Evolutionary conservation across 2,329 filamentous ascomycete genomes (phyloP).

Genomic region (Amauroascus verrucosus): DNA sequence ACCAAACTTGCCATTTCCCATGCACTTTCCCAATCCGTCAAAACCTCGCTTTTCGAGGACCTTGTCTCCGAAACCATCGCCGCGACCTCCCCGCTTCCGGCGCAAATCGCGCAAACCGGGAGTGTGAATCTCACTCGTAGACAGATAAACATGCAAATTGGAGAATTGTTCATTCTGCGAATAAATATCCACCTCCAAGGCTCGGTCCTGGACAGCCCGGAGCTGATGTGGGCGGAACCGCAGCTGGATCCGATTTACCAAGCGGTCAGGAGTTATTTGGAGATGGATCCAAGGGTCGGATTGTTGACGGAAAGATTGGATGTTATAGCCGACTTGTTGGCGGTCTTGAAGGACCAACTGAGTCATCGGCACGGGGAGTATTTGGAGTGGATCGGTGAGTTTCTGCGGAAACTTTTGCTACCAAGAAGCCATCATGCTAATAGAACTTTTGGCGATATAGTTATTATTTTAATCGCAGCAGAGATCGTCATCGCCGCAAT

Average conservation of each 20-base stretch:
- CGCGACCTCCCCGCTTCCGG: constrained; percentile 82
- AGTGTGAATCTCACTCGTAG: constrained; percentile 78
- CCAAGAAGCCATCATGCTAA: background rate
- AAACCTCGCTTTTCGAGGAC: constrained; percentile 95
- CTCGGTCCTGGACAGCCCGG: constrained; percentile 88
- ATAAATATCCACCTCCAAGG: constrained; percentile 98
- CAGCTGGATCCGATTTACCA: constrained; percentile 94
- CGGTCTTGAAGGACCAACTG: constrained; percentile 89
- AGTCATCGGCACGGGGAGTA: constrained; percentile 88
- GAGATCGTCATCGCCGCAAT: constrained; percentile 88
- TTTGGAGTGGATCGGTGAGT: constrained; percentile 76
- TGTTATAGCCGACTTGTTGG: constrained; percentile 85
- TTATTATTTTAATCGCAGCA: constrained; percentile 89
- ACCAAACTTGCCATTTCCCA: constrained; percentile 94
- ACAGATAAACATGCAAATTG: constrained; percentile 99
- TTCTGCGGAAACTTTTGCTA: background rate
- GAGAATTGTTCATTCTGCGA: constrained; percentile 90
- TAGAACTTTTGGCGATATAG: constrained; percentile 34
- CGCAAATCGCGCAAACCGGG: constrained; percentile 83
- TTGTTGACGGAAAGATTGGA: constrained; percentile 81
- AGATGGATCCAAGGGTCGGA: constrained; percentile 93
- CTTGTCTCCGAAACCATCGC: constrained; percentile 89
- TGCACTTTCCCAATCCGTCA: constrained; percentile 88
- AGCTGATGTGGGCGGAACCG: constrained; percentile 97
- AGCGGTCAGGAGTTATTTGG: constrained; percentile 86